These are phyloP conservation scores for Triadica sebifera DNA, from an alignment of 345 rosid genomes.

Conservation along the genomic window DNA sequence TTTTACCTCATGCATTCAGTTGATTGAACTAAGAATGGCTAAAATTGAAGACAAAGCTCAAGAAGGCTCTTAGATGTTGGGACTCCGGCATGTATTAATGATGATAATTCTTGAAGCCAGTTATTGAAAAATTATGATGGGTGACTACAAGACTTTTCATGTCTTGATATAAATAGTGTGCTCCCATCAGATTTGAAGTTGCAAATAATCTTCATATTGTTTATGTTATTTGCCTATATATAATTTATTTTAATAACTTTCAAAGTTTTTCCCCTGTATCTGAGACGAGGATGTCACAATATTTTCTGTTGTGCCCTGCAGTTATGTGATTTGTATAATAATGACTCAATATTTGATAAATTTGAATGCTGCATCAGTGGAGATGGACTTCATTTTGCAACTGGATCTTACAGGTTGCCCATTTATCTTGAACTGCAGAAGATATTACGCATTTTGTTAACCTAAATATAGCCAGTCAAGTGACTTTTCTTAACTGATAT, in stretches of 20 bases:
- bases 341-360: constrained; percentile 66
- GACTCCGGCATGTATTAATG: neutral
- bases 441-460: constrained; percentile 7
- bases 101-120: neutral
- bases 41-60: too few species aligned
- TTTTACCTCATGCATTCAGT: neutral
- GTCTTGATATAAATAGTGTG: neutral
- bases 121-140: neutral
- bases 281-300: neutral
- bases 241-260: constrained; percentile 1
- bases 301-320: constrained; percentile 31
- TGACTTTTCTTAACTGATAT: constrained; percentile 23
- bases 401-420: constrained; percentile 67
- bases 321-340: constrained; percentile 57
- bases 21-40: neutral
- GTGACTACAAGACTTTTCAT: neutral
- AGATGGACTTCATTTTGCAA: constrained; percentile 57
- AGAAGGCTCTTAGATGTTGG: neutral
- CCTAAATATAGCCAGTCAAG: constrained; percentile 3
- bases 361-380: constrained; percentile 66
- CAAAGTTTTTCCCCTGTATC: neutral
- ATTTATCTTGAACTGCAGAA: constrained; percentile 7
- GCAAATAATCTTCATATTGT: neutral
- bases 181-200: neutral
- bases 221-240: neutral